Evolutionary conservation across 768 basidiomycete genomes (phyloP).

Genomic region (Trametes elegans): DNA sequence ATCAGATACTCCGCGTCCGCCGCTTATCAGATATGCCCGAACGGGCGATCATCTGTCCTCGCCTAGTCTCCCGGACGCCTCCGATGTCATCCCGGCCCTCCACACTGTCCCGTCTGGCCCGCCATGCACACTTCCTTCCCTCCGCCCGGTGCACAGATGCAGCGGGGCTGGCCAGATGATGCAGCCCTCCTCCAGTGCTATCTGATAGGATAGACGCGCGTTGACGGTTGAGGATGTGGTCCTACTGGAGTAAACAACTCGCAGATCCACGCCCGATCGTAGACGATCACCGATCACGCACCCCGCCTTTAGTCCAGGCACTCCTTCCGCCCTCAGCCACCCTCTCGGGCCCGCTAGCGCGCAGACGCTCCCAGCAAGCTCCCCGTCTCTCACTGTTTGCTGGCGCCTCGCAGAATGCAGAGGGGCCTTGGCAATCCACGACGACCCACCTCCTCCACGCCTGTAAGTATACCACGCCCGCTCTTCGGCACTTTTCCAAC

Average conservation of each 20-base stretch:
- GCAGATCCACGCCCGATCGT: not conserved
- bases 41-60: not conserved
- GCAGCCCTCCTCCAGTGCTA: not conserved
- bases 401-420: too few species aligned
- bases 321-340: too few species aligned
- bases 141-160: not conserved
- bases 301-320: too few species aligned
- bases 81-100: not conserved
- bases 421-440: too few species aligned
- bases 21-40: slow-evolving; percentile 9
- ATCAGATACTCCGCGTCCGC: not conserved
- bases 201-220: slow-evolving; percentile 10
- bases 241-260: not conserved
- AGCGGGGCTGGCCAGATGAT: not conserved
- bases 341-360: too few species aligned
- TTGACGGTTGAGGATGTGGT: not conserved
- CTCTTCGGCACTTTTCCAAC: too few species aligned
- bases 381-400: too few species aligned
- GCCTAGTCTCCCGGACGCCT: not conserved
- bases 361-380: too few species aligned
- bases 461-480: too few species aligned
- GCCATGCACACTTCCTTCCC: not conserved
- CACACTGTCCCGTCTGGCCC: not conserved
- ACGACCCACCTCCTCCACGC: too few species aligned
- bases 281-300: not conserved